Conservation (phyloP, 2,329 filamentous ascomycete species). For the Penicillium sp. region DNA sequence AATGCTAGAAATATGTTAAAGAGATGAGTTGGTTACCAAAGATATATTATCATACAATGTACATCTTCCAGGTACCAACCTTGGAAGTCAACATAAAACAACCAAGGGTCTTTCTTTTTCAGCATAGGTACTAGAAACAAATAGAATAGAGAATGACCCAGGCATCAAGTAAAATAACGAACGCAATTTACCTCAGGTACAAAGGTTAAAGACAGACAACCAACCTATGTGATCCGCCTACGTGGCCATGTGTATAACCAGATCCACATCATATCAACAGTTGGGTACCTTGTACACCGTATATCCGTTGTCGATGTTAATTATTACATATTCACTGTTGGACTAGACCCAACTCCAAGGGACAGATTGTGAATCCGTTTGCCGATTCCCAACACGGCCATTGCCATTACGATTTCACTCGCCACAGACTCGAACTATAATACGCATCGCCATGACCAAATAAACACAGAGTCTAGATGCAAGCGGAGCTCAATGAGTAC, state of each 20-base stretch:
- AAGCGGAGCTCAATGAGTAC: constrained; percentile 2
- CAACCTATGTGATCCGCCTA: neutral
- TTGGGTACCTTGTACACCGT: neutral
- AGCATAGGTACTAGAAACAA: neutral
- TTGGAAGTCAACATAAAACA: neutral
- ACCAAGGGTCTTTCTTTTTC: neutral
- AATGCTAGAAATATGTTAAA: neutral
- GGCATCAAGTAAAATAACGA: neutral
- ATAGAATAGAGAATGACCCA: neutral
- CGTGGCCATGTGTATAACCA: neutral
- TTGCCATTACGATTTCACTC: neutral
- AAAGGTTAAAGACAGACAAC: neutral
- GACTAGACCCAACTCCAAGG: neutral
- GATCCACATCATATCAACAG: neutral
- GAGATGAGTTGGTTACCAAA: neutral
- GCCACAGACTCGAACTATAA: neutral
- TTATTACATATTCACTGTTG: neutral
- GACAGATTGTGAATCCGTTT: constrained; percentile 1
- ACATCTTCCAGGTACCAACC: neutral
- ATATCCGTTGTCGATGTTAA: neutral
- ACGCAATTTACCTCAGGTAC: neutral
- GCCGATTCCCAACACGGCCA: constrained; percentile 4
- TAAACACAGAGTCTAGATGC: constrained; percentile 2
- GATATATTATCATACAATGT: neutral
- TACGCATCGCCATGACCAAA: neutral